These are phyloP conservation scores for Neofusicoccum umdonicola DNA, from an alignment of 2,329 filamentous ascomycete species.

Conservation along the genomic window DNA sequence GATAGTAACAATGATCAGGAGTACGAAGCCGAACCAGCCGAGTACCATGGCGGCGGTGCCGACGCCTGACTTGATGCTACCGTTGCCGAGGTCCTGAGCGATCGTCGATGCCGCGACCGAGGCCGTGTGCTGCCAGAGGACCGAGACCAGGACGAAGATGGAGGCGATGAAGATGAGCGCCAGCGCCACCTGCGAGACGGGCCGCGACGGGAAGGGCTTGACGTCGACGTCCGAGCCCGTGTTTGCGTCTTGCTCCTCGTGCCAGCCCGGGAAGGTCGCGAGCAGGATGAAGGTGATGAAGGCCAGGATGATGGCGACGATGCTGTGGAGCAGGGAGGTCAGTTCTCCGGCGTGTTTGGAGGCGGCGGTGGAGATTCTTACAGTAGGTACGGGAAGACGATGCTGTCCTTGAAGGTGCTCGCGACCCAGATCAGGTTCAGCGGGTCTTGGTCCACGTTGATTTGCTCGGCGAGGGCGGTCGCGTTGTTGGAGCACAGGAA, in stretches of 20 bases:
- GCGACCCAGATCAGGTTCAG: constrained; percentile 97
- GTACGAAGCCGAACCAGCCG: constrained; percentile 93
- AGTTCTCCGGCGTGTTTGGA: neutral
- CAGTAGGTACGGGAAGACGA: constrained; percentile 97
- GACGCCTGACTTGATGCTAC: constrained; percentile 80
- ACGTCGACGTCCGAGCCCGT: constrained; percentile 81
- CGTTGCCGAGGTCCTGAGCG: constrained; percentile 88
- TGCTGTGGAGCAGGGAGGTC: constrained; percentile 51
- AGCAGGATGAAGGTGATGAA: constrained; percentile 94
- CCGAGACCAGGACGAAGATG: constrained; percentile 64
- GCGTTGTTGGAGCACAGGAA: constrained; percentile 98
- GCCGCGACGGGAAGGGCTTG: constrained; percentile 88
- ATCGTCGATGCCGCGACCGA: constrained; percentile 94
- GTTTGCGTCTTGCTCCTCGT: constrained; percentile 78
- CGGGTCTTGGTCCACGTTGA: constrained; percentile 88
- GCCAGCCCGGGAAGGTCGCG: constrained; percentile 96
- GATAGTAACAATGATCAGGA: constrained; percentile 93
- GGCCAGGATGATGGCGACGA: constrained; percentile 95
- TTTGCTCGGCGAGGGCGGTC: constrained; percentile 83
- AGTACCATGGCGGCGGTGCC: constrained; percentile 95
- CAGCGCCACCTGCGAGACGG: constrained; percentile 88
- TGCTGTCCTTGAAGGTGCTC: constrained; percentile 95
- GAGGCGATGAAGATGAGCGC: constrained; percentile 79
- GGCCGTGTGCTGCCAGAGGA: constrained; percentile 90
- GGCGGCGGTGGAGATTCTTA: constrained; percentile 47